Evolutionary conservation across 441 rosid species (phyloP).

Genomic region (Aquilaria agallochum): DNA sequence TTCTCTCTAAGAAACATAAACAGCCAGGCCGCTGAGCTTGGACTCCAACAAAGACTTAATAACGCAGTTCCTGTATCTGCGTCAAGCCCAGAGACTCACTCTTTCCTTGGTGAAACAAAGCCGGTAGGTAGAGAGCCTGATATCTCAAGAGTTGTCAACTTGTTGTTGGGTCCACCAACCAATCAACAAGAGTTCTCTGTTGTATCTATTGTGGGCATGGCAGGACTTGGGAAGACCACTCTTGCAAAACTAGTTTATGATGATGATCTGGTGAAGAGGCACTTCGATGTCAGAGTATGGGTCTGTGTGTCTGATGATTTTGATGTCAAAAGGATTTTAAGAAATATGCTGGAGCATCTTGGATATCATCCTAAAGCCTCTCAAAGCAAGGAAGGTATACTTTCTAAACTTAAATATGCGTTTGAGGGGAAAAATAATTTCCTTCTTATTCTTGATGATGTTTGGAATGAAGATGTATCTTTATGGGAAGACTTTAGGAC

Average conservation of each 20-base stretch:
- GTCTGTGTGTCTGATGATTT: constrained; percentile 6
- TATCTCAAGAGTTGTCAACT: not conserved
- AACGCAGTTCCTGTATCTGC: no score
- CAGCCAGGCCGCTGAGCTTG: not conserved
- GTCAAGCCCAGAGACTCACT: not conserved
- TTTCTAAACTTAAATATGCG: not conserved
- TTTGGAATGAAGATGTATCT: constrained; percentile 17
- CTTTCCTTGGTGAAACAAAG: constrained; percentile 4
- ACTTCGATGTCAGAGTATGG: constrained; percentile 11
- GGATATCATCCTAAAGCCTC: not conserved
- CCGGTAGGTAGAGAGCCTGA: constrained; percentile 8
- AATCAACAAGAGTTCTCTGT: not conserved
- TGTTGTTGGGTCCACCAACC: not conserved
- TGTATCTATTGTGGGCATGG: constrained; percentile 28
- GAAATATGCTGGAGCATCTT: constrained; percentile 3
- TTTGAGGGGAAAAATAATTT: constrained; percentile 3
- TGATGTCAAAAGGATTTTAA: constrained; percentile 5
- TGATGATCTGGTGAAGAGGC: constrained; percentile 13
- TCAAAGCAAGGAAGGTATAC: not conserved
- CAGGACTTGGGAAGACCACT: constrained; percentile 19
- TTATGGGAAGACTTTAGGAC: constrained; percentile 10
- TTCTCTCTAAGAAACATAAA: not conserved
- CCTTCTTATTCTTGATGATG: constrained; percentile 26
- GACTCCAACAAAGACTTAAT: not conserved
- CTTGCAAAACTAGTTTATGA: constrained; percentile 15